Evolutionary conservation across 2,329 filamentous ascomycete species (phyloP).

Genomic region (Sarocladiaceae sp.): DNA sequence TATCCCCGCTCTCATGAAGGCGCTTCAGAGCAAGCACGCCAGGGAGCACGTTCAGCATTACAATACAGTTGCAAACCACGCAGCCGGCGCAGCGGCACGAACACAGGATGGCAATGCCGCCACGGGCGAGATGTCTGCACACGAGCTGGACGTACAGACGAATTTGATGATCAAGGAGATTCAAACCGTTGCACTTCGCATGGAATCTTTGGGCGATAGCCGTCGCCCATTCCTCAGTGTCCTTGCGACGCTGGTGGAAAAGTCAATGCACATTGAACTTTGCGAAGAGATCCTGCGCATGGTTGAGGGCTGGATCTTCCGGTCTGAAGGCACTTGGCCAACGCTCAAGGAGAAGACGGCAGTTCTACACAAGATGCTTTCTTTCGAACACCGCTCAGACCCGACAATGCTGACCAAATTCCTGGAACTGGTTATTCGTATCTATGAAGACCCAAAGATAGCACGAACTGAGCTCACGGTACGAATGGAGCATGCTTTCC

Average conservation of each 20-base stretch:
- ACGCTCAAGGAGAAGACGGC: constrained; percentile 99
- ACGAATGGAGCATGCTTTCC: constrained; percentile 94
- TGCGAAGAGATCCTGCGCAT: constrained; percentile 92
- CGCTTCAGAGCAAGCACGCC: constrained; percentile 84
- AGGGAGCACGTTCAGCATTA: constrained; percentile 87
- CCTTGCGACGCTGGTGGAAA: constrained; percentile 89
- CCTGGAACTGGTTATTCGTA: constrained; percentile 90
- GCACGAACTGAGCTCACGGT: constrained; percentile 94
- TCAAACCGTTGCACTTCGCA: constrained; percentile 84
- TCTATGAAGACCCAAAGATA: constrained; percentile 97
- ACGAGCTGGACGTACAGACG: constrained; percentile 85
- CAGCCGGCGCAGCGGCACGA: constrained; percentile 41
- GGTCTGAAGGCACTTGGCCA: constrained; percentile 90
- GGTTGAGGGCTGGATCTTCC: constrained; percentile 95
- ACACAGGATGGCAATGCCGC: constrained; percentile 33
- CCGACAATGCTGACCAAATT: constrained; percentile 87
- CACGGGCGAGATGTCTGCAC: constrained; percentile 57
- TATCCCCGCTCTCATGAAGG: constrained; percentile 85
- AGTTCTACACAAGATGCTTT: constrained; percentile 97
- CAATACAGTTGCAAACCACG: constrained; percentile 50
- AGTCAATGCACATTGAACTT: constrained; percentile 79
- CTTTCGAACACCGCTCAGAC: constrained; percentile 84
- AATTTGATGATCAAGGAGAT: constrained; percentile 92
- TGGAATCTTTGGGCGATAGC: constrained; percentile 89
- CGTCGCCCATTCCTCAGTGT: constrained; percentile 92